phyloP scores from a whole-genome alignment of 768 basidiomycete species.

The Lactarius trivialis region DNA sequence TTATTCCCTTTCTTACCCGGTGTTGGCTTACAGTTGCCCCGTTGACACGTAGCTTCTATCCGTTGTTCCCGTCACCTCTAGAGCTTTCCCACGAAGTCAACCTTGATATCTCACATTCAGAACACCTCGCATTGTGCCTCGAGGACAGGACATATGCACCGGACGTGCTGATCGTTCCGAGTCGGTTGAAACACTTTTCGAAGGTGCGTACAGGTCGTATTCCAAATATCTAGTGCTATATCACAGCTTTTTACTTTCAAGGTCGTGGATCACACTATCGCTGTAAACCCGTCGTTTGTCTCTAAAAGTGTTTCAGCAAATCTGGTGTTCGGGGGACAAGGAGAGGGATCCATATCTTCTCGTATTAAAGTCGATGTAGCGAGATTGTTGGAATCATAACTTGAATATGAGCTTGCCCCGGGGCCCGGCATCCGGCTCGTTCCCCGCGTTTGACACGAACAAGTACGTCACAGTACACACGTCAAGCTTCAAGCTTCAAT shows the following conservation, averaged over 20 bases:
- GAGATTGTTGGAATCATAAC: constrained; percentile 8
- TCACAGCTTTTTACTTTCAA: constrained; percentile 28
- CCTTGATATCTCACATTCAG: constrained; percentile 78
- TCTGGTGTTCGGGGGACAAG: constrained; percentile 28
- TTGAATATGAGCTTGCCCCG: too few species aligned
- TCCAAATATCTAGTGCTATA: constrained; percentile 45
- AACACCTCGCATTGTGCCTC: constrained; percentile 35
- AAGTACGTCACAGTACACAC: neutral
- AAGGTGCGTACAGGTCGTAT: constrained; percentile 51
- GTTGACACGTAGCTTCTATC: constrained; percentile 69
- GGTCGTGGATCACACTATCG: constrained; percentile 69
- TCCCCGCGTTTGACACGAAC: neutral
- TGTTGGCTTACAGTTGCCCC: neutral
- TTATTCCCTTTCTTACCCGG: neutral
- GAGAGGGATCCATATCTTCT: constrained; percentile 6
- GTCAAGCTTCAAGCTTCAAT: too few species aligned
- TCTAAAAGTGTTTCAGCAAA: constrained; percentile 51
- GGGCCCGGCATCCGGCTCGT: neutral
- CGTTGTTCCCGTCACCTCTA: constrained; percentile 80
- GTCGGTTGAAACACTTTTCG: constrained; percentile 81
- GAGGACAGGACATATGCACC: constrained; percentile 45
- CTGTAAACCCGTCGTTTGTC: constrained; percentile 84
- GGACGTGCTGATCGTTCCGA: constrained; percentile 82
- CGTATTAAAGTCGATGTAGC: constrained; percentile 18
- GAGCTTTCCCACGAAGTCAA: constrained; percentile 77